Conservation (phyloP, 768 basidiomycete species). For the Naganishia randhawae region DNA sequence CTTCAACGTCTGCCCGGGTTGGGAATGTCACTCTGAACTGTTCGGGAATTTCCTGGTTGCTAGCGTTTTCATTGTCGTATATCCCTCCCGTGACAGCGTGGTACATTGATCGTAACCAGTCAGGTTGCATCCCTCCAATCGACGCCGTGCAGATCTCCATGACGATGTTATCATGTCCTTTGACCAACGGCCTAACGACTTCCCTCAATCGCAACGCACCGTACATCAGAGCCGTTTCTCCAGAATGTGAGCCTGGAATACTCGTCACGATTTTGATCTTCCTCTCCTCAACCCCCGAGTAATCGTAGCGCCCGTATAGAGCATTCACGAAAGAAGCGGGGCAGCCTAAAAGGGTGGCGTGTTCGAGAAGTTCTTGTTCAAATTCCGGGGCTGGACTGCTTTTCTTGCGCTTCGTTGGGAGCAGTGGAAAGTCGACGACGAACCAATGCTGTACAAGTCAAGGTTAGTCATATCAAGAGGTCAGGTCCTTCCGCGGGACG, state of each 20-base stretch:
- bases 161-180: constrained; percentile 3
- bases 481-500: not conserved
- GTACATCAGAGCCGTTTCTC: constrained; percentile 17
- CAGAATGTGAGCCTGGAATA: constrained; percentile 25
- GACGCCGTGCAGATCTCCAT: constrained; percentile 28
- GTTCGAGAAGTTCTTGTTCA: constrained; percentile 29
- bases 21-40: constrained; percentile 23
- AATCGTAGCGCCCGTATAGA: constrained; percentile 27
- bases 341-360: constrained; percentile 24
- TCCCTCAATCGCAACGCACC: constrained; percentile 27
- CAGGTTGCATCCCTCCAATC: constrained; percentile 24
- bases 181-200: constrained; percentile 22
- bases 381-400: constrained; percentile 16
- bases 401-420: not conserved
- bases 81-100: constrained; percentile 28
- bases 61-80: not conserved
- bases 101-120: constrained; percentile 27
- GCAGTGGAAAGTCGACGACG: constrained; percentile 29
- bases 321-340: constrained; percentile 24
- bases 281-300: constrained; percentile 14
- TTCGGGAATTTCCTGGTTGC: not conserved
- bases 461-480: not conserved
- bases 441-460: constrained; percentile 30
- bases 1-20: constrained; percentile 23
- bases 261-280: constrained; percentile 23